Conservation (phyloP, 2,329 filamentous ascomycete genomes). For the Aspergillus fijiensis region DNA sequence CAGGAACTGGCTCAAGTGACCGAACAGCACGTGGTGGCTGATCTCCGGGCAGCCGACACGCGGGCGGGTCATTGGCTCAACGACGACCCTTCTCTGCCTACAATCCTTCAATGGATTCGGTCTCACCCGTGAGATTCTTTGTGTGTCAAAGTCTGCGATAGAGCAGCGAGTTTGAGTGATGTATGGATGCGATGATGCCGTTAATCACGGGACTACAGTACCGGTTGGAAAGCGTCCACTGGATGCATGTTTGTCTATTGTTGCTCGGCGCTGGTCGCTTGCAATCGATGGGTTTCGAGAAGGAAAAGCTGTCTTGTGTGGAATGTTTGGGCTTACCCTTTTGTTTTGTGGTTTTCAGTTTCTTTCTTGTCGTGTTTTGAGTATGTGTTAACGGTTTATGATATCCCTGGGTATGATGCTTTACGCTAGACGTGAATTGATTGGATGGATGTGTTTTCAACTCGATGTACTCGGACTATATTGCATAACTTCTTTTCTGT, state of each 20-base stretch:
- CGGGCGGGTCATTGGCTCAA: conserved; percentile 61
- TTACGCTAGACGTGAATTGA: conserved; percentile 12
- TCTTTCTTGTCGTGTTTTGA: neutral
- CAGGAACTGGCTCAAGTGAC: conserved; percentile 60
- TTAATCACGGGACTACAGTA: conserved; percentile 6
- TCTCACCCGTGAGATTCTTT: conserved; percentile 29
- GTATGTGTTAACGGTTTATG: conserved; percentile 14
- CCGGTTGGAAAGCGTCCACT: conserved; percentile 9
- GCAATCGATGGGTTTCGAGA: conserved; percentile 2
- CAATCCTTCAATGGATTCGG: conserved; percentile 49
- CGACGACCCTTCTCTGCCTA: conserved; percentile 58
- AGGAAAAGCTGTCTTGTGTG: conserved; percentile 4
- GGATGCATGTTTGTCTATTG: conserved; percentile 13
- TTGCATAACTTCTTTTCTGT: neutral
- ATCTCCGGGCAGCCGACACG: conserved; percentile 55
- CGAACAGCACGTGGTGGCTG: conserved; percentile 56
- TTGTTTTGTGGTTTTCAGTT: conserved; percentile 1
- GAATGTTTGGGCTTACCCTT: neutral
- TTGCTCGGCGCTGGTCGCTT: conserved; percentile 19
- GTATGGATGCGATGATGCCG: conserved; percentile 6
- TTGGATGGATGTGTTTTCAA: neutral
- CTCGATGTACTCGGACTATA: neutral
- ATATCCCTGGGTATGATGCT: conserved; percentile 21
- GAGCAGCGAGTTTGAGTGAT: neutral
- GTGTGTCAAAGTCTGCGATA: neutral